Conservation (phyloP, 164 flowering plant species). For the Chimonanthus praecox region DNA sequence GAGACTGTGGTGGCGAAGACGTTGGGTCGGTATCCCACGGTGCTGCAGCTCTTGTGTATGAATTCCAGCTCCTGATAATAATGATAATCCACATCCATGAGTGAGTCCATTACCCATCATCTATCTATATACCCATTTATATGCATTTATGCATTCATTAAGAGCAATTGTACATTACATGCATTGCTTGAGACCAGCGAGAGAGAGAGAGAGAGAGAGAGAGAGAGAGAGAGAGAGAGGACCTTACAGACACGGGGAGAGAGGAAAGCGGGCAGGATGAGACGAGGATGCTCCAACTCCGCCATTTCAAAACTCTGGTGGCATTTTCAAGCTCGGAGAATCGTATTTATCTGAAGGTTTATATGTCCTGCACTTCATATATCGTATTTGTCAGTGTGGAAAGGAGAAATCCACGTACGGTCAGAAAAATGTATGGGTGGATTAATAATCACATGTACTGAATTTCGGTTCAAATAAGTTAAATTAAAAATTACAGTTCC, state of each 20-base stretch:
- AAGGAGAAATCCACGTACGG: too few species aligned
- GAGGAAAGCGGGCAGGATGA: constrained; percentile 53
- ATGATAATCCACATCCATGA: not conserved
- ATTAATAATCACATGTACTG: not conserved
- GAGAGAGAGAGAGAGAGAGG: not conserved
- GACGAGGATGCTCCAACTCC: constrained; percentile 49
- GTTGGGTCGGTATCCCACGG: constrained; percentile 80
- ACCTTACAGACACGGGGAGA: constrained; percentile 65
- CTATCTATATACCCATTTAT: too few species aligned
- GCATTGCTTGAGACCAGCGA: not conserved
- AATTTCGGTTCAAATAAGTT: not conserved
- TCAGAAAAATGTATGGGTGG: too few species aligned
- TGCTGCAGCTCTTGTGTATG: constrained; percentile 85
- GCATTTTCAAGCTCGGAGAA: not conserved
- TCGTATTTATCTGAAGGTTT: not conserved
- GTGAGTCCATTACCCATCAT: too few species aligned
- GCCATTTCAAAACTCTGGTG: constrained; percentile 11
- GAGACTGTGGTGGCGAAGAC: constrained; percentile 93
- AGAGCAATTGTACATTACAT: not conserved
- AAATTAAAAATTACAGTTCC: too few species aligned
- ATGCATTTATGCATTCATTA: not conserved
- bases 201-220: not conserved
- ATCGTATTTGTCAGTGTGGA: too few species aligned
- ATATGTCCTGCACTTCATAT: too few species aligned
- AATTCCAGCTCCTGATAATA: constrained; percentile 65